Evolutionary conservation across 306 rosid species (phyloP), one percentile per base, ranked within the genome.

Genomic region (Echinosophora koreensis): DNA sequence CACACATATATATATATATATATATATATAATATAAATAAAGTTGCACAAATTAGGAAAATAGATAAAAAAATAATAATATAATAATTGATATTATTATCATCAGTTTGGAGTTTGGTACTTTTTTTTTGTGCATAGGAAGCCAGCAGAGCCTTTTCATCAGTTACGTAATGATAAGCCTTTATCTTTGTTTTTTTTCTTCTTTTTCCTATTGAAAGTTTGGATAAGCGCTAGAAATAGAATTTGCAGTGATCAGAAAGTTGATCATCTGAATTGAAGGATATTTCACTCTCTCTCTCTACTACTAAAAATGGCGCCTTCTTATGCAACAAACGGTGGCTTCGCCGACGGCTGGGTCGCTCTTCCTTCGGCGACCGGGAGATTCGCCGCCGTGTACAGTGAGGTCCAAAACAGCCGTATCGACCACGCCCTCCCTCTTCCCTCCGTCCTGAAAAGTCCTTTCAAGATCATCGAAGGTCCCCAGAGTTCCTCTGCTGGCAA

Each of bases 401-500:
- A 92, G 17, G 90, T 92, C 41, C 99, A 96, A 82, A 71, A 84
- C 57, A 89, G 86, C 74, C 99, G 99, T 60, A 88, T 92, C 70
- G 90, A 85, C 28, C 91, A 85, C 65, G 66, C 12, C 50, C 91
- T 96, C 57, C 92, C 97, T 22, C 94, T 96, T 16, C 98, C 99
- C 62, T 82, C 96, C 9, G 98, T 96, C 66, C 92, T 96, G 77
- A 86, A 69, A 83, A 79, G 34, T 69, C 82, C 87, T 76, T 96
- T 92, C 85, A 88, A 76, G 54, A 75, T 92, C 22, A 76, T 86
- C 50, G 97, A 92, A 16, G 99, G 93, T 28, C 89, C 98, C 9
- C 87, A 52, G 2, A 96, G 98, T 90, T 87, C 99, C 16, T 90
- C 99, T 41, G 98, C 97, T 17, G 99, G 98, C 18, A 91, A 87